Evolutionary conservation across 352 stramenopile genomes (phyloP).

Genomic region (Thalassiosira hispida): DNA sequence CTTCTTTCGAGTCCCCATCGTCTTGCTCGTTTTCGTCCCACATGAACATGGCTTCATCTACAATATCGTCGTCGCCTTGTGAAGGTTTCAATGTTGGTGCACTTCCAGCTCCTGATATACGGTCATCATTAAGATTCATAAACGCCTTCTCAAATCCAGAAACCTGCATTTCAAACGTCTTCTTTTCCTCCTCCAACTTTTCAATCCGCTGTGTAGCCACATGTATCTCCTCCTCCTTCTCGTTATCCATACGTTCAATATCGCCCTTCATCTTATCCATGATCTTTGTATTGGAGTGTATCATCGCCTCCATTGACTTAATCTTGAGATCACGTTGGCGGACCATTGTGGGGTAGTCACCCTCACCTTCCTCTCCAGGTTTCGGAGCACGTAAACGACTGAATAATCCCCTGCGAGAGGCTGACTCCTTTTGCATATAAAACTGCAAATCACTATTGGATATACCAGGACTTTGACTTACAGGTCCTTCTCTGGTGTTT

Average conservation of each 20-base stretch:
- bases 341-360: constrained; percentile 21
- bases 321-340: constrained; percentile 42
- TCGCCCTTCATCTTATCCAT: constrained; percentile 49
- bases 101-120: background rate
- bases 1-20: constrained; percentile 6
- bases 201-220: constrained; percentile 13
- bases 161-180: constrained; percentile 29
- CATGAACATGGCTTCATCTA: constrained; percentile 23
- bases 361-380: background rate
- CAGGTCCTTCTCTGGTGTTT: no score
- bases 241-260: constrained; percentile 41
- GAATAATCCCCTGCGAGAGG: no score
- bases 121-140: constrained; percentile 41
- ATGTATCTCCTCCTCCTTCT: constrained; percentile 35
- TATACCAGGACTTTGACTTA: no score
- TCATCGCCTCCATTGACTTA: constrained; percentile 23
- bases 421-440: no score
- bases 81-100: background rate
- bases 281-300: constrained; percentile 35
- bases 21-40: constrained; percentile 23
- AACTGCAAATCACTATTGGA: no score
- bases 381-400: background rate
- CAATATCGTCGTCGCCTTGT: constrained; percentile 19
- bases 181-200: constrained; percentile 37
- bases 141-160: constrained; percentile 33